These are phyloP conservation scores for Ashbya aceris DNA, from an alignment of 1,139 yeast species.

Conservation along the genomic window DNA sequence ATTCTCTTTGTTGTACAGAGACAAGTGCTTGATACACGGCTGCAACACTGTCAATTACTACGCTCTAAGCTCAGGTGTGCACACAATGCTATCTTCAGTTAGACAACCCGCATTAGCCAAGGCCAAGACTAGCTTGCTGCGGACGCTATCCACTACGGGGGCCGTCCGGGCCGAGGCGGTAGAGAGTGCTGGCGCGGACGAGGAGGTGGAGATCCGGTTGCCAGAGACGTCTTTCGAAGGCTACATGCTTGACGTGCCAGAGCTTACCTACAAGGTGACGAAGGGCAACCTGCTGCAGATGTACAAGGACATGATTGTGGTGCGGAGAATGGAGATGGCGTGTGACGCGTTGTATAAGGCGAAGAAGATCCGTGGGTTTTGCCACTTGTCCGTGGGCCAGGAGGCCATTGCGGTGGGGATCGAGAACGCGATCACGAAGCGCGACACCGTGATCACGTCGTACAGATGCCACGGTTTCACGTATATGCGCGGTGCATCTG, in stretches of 20 bases:
- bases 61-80: neutral
- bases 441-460: conserved; percentile 88
- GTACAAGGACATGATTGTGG: conserved; percentile 92
- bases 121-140: neutral
- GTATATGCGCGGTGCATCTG: conserved; percentile 89
- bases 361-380: conserved; percentile 96
- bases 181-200: conserved; percentile 24
- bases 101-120: neutral
- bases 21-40: too few species aligned
- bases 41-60: too few species aligned
- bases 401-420: conserved; percentile 98
- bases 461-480: conserved; percentile 99
- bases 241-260: conserved; percentile 74
- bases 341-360: conserved; percentile 97
- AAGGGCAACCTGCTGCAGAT: conserved; percentile 74
- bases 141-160: conserved; percentile 4
- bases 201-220: conserved; percentile 39
- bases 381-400: conserved; percentile 98
- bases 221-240: conserved; percentile 80
- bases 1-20: too few species aligned
- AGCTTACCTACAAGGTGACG: conserved; percentile 63
- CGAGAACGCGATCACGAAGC: conserved; percentile 79
- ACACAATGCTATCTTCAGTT: neutral
- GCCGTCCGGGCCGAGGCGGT: conserved; percentile 14
- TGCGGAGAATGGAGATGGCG: conserved; percentile 98